A percentile compares a stretch with the other conserved stretches of the same genome.
phyloP scores from a whole-genome alignment of 2,329 filamentous ascomycete genomes.

The Penicillium sp. region DNA sequence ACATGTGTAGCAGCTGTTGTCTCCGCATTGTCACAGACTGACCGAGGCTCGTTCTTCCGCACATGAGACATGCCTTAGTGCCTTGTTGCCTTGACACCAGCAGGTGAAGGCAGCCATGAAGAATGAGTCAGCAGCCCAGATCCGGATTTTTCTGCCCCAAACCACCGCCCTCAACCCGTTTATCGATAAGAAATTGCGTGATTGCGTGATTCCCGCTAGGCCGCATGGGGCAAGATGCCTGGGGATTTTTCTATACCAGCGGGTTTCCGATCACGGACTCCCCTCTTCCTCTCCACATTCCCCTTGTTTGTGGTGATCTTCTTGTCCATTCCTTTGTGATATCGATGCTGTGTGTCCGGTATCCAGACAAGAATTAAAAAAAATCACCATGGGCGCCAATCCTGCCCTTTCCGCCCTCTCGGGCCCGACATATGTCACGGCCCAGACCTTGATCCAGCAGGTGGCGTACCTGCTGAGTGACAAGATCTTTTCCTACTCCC shows the following conservation, averaged over 20 bases:
- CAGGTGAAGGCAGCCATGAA: too few relatives aligned
- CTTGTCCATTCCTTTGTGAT: conserved; percentile 19
- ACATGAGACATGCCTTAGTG: too few relatives aligned
- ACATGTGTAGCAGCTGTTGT: too few relatives aligned
- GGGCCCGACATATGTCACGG: conserved; percentile 88
- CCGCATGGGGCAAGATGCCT: conserved; percentile 28
- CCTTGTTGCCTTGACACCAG: too few relatives aligned
- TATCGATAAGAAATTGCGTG: conserved; percentile 38
- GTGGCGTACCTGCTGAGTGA: conserved; percentile 92
- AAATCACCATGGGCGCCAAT: conserved; percentile 30
- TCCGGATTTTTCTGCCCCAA: conserved; percentile 3
- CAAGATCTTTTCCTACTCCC: conserved; percentile 96
- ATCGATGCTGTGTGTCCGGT: conserved; percentile 22
- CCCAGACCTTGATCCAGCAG: conserved; percentile 91
- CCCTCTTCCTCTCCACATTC: conserved; percentile 23
- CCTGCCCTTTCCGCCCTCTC: conserved; percentile 60
- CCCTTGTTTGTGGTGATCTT: conserved; percentile 21
- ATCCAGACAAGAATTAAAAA: conserved; percentile 24
- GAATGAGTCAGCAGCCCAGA: conserved; percentile 7
- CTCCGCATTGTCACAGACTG: too few relatives aligned
- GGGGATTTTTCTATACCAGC: conserved; percentile 30
- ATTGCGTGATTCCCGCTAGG: conserved; percentile 33
- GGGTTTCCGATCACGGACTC: conserved; percentile 17
- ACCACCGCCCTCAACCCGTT: too few relatives aligned
- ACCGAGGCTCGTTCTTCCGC: too few relatives aligned